Base-by-base conservation (phyloP, 1,139 yeast genomes). In the Arxiozyma heterogenica region DNA sequence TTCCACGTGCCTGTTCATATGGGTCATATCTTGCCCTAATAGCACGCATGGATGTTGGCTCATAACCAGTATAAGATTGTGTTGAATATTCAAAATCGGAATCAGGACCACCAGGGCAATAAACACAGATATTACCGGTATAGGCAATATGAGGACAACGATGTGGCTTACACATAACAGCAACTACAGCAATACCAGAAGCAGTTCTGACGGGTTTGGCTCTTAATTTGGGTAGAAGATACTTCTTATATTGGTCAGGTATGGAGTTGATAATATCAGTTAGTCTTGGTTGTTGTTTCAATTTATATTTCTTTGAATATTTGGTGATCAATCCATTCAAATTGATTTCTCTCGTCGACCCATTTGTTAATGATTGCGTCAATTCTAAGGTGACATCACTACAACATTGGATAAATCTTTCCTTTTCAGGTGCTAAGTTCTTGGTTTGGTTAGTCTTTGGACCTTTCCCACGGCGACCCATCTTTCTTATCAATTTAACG, bases 81-180 rank as follows among this genome's bases (percentile, higher is more conserved):
- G 99, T 93, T 1, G 96, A 88, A 70, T 93, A 93, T 68, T 93
- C 99, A 67, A 93, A 93, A 73, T 93, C 99, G 1, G 95, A 86
- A 70, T 93, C 99, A 1, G 99, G 99, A 1, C 99, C 99, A 56
- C 99, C 99, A 4, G 99, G 99, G 73, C 99, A 93, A 69, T 93
- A 93, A 18, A 93, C 98, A 76, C 99, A 93, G 58, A 93, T 93
- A 66, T 93, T 93, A 57, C 99, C 99, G 0, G 99, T 93, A 70
- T 93, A 94, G 39, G 98, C 98, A 65, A 93, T 94, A 71, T 93
- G 99, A 39, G 99, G 99, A 73, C 99, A 93, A 74, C 99, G 80
- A 71, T 93, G 98, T 3, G 98, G 98, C 70, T 93, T 94, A 74
- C 98, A 93, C 98, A 94, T 93, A 42, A 94, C 98, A 0, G 98